Conservation (phyloP, 768 basidiomycete genomes). For the Serendipita vermifera region DNA sequence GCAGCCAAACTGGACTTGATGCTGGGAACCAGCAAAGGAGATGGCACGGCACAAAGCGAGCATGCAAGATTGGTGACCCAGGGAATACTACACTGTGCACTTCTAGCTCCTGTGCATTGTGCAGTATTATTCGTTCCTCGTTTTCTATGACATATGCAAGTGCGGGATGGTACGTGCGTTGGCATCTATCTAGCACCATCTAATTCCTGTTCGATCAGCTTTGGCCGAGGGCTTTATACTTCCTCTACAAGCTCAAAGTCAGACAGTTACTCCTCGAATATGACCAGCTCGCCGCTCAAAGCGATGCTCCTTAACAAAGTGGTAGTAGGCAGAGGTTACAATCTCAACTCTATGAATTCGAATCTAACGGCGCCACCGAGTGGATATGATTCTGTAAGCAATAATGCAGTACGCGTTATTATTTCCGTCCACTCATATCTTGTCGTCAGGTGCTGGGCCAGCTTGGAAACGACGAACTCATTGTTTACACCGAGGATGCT, state of each 20-base stretch:
- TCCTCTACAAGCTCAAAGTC: constrained; percentile 68
- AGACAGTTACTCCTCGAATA: constrained; percentile 21
- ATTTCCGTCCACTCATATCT: not conserved
- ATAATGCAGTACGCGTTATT: no score
- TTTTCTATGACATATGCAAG: constrained; percentile 59
- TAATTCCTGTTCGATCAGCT: constrained; percentile 26
- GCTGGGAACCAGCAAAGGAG: constrained; percentile 60
- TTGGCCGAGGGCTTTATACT: constrained; percentile 59
- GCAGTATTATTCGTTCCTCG: constrained; percentile 49
- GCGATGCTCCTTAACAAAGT: constrained; percentile 65
- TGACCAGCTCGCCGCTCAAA: constrained; percentile 41
- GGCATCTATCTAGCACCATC: not conserved
- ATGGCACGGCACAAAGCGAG: constrained; percentile 59
- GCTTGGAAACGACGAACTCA: constrained; percentile 56
- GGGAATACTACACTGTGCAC: constrained; percentile 42
- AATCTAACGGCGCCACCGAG: constrained; percentile 42
- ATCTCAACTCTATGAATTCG: constrained; percentile 46
- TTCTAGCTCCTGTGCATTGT: constrained; percentile 47
- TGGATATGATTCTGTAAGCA: constrained; percentile 53
- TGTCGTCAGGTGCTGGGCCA: constrained; percentile 25
- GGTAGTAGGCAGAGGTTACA: constrained; percentile 55
- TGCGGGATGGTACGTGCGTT: constrained; percentile 44
- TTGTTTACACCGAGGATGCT: constrained; percentile 59
- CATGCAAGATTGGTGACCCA: constrained; percentile 51
- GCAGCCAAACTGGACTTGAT: constrained; percentile 38